Conservation (phyloP, 441 rosid species). For the Erysimum pusillum region DNA sequence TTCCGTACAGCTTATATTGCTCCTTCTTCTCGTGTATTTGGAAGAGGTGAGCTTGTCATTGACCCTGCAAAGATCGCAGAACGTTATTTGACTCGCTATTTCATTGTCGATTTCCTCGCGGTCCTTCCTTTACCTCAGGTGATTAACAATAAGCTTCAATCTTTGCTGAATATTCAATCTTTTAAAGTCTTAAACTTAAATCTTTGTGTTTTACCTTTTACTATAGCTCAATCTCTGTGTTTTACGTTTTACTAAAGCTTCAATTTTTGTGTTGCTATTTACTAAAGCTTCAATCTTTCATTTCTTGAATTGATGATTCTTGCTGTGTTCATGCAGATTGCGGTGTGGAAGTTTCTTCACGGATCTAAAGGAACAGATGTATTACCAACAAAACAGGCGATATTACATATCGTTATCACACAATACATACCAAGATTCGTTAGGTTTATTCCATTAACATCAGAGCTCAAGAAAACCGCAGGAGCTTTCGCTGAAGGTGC, state of each 20-base stretch:
- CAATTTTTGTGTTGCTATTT: too few species aligned
- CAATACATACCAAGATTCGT: slow-evolving; percentile 88
- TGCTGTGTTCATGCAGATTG: slow-evolving; percentile 58
- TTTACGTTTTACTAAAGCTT: too few species aligned
- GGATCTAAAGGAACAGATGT: slow-evolving; percentile 71
- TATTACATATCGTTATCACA: slow-evolving; percentile 52
- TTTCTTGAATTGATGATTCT: slow-evolving; percentile 16
- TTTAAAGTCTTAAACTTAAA: too few species aligned
- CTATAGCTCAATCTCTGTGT: too few species aligned
- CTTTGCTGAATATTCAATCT: too few species aligned
- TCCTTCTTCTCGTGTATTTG: slow-evolving; percentile 93
- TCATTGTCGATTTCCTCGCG: slow-evolving; percentile 81
- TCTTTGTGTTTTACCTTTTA: too few species aligned
- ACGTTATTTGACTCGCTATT: slow-evolving; percentile 75
- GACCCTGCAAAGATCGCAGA: slow-evolving; percentile 84
- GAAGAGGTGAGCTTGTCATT: slow-evolving; percentile 97
- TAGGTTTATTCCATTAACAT: slow-evolving; percentile 77
- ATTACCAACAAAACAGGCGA: slow-evolving; percentile 68
- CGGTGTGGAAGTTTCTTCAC: slow-evolving; percentile 76
- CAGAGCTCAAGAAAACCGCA: slow-evolving; percentile 84
- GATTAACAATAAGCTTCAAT: too few species aligned
- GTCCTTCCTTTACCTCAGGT: slow-evolving; percentile 97
- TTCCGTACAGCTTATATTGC: slow-evolving; percentile 95
- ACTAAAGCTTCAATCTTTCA: too few species aligned
- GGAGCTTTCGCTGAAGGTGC: slow-evolving; percentile 95